phyloP scores from a whole-genome alignment of 1,284 basidiomycete species.

The Vanrija sp. region DNA sequence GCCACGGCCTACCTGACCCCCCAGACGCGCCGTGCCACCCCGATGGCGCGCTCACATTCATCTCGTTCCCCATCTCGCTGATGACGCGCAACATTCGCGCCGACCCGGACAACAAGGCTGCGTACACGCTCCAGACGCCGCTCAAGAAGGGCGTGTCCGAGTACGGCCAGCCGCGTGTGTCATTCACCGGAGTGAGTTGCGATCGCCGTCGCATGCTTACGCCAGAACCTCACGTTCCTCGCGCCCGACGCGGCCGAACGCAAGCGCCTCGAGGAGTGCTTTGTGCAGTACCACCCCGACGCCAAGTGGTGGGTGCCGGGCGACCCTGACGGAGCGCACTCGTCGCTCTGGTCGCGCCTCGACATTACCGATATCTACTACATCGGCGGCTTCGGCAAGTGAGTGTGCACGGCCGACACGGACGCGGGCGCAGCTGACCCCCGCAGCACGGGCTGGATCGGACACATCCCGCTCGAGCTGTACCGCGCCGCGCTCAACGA shows the following conservation, averaged over 20 bases:
- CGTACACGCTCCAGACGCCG: constrained; percentile 55
- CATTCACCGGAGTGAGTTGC: constrained; percentile 55
- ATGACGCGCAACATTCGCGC: constrained; percentile 59
- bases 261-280: constrained; percentile 29
- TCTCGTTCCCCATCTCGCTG: constrained; percentile 62
- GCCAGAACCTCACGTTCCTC: constrained; percentile 40
- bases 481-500: constrained; percentile 48
- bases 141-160: constrained; percentile 44
- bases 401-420: constrained; percentile 19
- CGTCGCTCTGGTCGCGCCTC: constrained; percentile 41
- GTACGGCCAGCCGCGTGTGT: constrained; percentile 51
- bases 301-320: constrained; percentile 42
- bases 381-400: constrained; percentile 64
- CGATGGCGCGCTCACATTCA: constrained; percentile 60
- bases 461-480: constrained; percentile 56
- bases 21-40: constrained; percentile 55
- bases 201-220: neutral
- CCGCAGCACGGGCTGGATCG: constrained; percentile 55
- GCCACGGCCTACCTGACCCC: neutral
- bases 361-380: constrained; percentile 57
- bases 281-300: constrained; percentile 42
- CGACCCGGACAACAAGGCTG: constrained; percentile 51
- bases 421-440: neutral
- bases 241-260: constrained; percentile 24
- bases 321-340: constrained; percentile 30